These are phyloP conservation scores for Stromatinia cepivora DNA, from an alignment of 2,329 filamentous ascomycete genomes.

Conservation along the genomic window DNA sequence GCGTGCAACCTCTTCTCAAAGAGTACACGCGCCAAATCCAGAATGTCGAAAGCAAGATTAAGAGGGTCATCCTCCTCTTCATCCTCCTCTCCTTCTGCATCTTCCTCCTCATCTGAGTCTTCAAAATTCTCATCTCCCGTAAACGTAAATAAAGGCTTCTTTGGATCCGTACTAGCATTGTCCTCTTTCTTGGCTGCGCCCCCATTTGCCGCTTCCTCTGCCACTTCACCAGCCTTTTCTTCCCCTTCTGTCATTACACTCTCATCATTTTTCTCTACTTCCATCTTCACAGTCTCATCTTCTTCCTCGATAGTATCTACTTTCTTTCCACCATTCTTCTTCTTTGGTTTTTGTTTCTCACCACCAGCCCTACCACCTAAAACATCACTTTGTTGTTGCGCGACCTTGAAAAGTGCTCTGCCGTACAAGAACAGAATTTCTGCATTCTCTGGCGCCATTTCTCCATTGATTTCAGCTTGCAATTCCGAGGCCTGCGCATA, in stretches of 20 bases:
- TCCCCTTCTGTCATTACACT: constrained; percentile 46
- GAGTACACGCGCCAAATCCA: constrained; percentile 74
- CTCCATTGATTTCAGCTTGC: constrained; percentile 88
- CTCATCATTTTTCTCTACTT: constrained; percentile 53
- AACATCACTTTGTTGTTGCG: constrained; percentile 91
- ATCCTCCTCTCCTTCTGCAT: constrained; percentile 46
- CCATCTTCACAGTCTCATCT: constrained; percentile 57
- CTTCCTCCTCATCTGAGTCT: constrained; percentile 74
- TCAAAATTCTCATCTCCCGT: constrained; percentile 93
- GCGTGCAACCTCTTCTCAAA: constrained; percentile 57
- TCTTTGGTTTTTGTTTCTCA: constrained; percentile 51
- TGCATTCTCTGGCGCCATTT: constrained; percentile 86
- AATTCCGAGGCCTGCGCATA: constrained; percentile 88
- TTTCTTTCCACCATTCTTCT: constrained; percentile 47
- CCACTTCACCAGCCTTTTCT: constrained; percentile 46
- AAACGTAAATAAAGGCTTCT: constrained; percentile 87
- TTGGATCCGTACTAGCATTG: constrained; percentile 44
- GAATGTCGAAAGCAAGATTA: constrained; percentile 78
- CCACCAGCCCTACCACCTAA: constrained; percentile 75
- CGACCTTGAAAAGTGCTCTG: constrained; percentile 89
- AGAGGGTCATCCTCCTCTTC: constrained; percentile 63
- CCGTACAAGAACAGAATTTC: constrained; percentile 95
- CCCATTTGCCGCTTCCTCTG: constrained; percentile 47
- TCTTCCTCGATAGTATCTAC: constrained; percentile 41
- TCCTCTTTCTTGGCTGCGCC: constrained; percentile 41